These are phyloP conservation scores for Leishmania arabica DNA, from an alignment of 208 protist genomes.

Conservation along the genomic window DNA sequence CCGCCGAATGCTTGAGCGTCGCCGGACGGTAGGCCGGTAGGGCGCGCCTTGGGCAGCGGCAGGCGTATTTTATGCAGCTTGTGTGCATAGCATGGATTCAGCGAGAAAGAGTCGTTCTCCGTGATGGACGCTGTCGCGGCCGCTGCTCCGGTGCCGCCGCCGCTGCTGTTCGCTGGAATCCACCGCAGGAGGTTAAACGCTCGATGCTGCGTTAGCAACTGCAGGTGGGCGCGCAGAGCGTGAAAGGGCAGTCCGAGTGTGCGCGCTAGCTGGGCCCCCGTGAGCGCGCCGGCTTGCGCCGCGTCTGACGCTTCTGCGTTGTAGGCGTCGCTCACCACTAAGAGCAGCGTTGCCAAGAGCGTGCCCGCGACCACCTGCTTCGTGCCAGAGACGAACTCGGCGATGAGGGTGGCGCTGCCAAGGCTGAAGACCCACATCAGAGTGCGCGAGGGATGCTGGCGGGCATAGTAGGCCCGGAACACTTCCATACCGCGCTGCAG, in stretches of 20 bases:
- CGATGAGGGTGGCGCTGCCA: constrained; percentile 50
- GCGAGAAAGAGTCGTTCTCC: constrained; percentile 43
- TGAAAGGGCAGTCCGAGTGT: constrained; percentile 29
- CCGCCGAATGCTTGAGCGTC: not conserved
- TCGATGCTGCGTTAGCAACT: constrained; percentile 34
- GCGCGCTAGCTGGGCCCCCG: constrained; percentile 22
- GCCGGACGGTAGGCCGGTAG: constrained; percentile 15
- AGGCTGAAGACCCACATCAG: constrained; percentile 72
- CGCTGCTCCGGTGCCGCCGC: not conserved
- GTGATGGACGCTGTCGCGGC: constrained; percentile 16
- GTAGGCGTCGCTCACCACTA: constrained; percentile 56
- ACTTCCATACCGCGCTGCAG: constrained; percentile 39
- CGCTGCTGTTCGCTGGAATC: not conserved
- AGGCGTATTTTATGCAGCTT: constrained; percentile 57
- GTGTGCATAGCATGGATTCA: constrained; percentile 61
- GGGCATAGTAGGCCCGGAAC: constrained; percentile 64
- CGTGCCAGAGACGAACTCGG: constrained; percentile 47
- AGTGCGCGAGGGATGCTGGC: constrained; percentile 52
- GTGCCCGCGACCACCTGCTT: constrained; percentile 68
- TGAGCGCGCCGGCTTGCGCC: constrained; percentile 14
- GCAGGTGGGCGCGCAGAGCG: constrained; percentile 24
- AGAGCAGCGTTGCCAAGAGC: constrained; percentile 60
- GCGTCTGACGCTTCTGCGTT: constrained; percentile 5
- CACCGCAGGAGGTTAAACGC: constrained; percentile 25
- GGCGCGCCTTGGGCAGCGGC: constrained; percentile 31